Evolutionary conservation across 805 yeast species (phyloP), one percentile per base, ranked within the genome.

Genomic region (Nakazawaea populi): DNA sequence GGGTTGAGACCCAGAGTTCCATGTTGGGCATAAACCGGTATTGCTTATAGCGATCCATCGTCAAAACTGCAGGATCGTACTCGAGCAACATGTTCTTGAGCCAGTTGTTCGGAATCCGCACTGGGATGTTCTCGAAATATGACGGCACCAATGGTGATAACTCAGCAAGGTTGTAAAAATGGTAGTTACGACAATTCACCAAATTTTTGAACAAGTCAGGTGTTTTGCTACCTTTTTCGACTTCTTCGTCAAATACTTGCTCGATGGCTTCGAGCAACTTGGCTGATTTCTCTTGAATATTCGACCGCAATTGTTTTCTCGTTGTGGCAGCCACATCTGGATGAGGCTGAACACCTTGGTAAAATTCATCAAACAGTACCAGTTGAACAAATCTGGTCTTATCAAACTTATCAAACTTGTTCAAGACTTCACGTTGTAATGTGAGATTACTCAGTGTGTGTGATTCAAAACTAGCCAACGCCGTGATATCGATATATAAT

Each of bases 181-280:
- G 88, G 44, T 72, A 64, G 60, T 82, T 80, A 54, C 82, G 71
- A 61, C 88, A 82, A 45, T 74, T 69, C 54, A 50, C 46, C n/a
- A 50, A 35, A 29, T 36, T 32, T 8, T 46, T 31, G 18, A 46
- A 42, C 40, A 48, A 9, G 5, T 35, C 38, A 9, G 42, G 32
- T 8, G 18, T 3, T 18, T 18, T 18, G 24, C 24, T 18, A 18
- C 24, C 24, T 18, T 18, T 18, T 3, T 18, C 24, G 24, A 39
- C n/a, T 6, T 38, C 41, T 1, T 39, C 41, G 6, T 11, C 18
- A 32, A 44, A 29, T 4, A 30, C 27, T n/a, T 12, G 5, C 35
- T 11, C 10, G n/a, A 27, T 11, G 18, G 9, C 18, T 24, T 35
- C 32, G 14, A 41, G 24, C n/a, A 42, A 30, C 31, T 43, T 31